These are phyloP conservation scores for Pleurotus djamor DNA, from an alignment of 768 basidiomycete species.

Conservation along the genomic window DNA sequence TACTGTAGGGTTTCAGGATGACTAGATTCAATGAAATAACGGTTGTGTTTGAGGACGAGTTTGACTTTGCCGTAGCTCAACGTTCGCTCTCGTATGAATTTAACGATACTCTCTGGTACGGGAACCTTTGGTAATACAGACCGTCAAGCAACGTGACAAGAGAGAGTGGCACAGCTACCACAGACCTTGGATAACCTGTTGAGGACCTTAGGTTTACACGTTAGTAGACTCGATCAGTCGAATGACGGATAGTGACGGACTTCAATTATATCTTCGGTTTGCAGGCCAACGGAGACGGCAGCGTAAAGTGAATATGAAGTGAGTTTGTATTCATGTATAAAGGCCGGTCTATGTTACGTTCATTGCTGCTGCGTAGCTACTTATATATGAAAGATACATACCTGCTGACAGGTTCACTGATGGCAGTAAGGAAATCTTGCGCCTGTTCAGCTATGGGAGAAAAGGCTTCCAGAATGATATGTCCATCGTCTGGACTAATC, in stretches of 20 bases:
- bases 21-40: constrained; percentile 94
- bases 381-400: constrained; percentile 38
- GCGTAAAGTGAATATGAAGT: constrained; percentile 98
- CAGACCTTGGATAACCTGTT: constrained; percentile 78
- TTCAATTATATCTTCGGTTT: constrained; percentile 98
- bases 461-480: constrained; percentile 97
- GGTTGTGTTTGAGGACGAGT: constrained; percentile 96
- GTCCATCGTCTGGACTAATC: constrained; percentile 91
- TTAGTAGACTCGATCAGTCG: constrained; percentile 19
- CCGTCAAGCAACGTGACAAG: neutral
- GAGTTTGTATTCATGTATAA: constrained; percentile 99
- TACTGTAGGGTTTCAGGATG: constrained; percentile 91
- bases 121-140: constrained; percentile 60
- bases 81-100: constrained; percentile 91
- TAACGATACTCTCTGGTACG: constrained; percentile 81
- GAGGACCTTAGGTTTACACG: constrained; percentile 51
- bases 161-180: constrained; percentile 1
- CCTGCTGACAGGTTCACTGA: constrained; percentile 98
- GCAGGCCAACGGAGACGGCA: constrained; percentile 96
- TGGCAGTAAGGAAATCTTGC: constrained; percentile 97
- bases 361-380: constrained; percentile 27
- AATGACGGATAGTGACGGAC: constrained; percentile 48
- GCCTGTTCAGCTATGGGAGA: constrained; percentile 97
- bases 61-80: constrained; percentile 98
- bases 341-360: constrained; percentile 70